Evolutionary conservation across 306 rosid species (phyloP).

Genomic region (Senna tora): DNA sequence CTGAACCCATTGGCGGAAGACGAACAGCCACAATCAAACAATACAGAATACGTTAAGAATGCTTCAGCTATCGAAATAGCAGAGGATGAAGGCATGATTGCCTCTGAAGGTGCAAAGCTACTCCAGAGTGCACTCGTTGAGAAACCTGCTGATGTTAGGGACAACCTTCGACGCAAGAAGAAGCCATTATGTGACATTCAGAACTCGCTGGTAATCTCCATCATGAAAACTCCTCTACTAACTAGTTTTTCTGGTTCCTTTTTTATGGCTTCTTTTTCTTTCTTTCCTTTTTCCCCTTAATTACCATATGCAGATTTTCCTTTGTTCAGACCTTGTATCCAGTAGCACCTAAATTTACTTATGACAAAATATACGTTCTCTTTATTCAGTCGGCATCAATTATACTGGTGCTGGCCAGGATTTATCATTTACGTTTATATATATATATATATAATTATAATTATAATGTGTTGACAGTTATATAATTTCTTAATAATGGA

Average conservation of each 20-base stretch:
- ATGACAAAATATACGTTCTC: not conserved
- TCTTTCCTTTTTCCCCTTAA: not conserved
- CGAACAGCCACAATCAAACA: conserved; percentile 46
- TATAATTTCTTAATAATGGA: conserved; percentile 33
- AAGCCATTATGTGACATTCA: conserved; percentile 80
- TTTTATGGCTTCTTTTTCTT: not conserved
- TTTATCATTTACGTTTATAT: not conserved
- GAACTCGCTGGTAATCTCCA: conserved; percentile 64
- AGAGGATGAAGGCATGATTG: conserved; percentile 36
- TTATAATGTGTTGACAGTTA: not conserved
- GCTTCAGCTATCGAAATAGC: conserved; percentile 33
- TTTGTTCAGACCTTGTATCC: not conserved
- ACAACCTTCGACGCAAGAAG: conserved; percentile 51
- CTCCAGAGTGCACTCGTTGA: conserved; percentile 60
- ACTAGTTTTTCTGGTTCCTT: not conserved
- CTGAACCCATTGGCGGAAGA: conserved; percentile 31
- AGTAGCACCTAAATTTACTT: not conserved
- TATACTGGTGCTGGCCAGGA: not conserved
- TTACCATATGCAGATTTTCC: not conserved
- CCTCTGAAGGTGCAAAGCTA: conserved; percentile 62
- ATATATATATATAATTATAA: too few species aligned
- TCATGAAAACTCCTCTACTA: conserved; percentile 1
- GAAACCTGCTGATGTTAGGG: conserved; percentile 50
- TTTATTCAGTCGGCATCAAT: conserved; percentile 24
- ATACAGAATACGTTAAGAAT: conserved; percentile 32